Conservation (phyloP, 495 filamentous ascomycete species). For the Articulospora tetracladia region DNA sequence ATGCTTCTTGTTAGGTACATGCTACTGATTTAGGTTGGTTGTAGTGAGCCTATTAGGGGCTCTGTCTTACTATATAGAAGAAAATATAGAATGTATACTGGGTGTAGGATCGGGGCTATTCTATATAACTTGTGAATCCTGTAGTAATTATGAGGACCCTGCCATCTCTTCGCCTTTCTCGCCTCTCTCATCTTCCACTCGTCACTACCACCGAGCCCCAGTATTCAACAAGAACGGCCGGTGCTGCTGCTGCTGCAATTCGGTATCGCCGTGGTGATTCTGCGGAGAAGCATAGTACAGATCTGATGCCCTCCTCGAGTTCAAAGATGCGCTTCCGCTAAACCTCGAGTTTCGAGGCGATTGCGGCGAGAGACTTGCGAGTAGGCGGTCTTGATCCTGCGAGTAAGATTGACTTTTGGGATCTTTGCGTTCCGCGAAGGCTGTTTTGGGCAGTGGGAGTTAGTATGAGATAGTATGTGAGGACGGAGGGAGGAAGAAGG, state of each 20-base stretch:
- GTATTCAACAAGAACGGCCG: background rate
- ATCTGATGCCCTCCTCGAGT: background rate
- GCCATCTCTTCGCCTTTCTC: too few species aligned
- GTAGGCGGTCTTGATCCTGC: background rate
- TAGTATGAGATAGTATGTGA: background rate
- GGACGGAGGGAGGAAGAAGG: too few species aligned
- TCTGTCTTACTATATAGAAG: too few species aligned
- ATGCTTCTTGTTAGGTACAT: too few species aligned
- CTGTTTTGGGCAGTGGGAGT: background rate
- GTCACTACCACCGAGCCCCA: background rate
- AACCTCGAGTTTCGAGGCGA: background rate
- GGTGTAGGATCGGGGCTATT: too few species aligned
- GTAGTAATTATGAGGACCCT: too few species aligned
- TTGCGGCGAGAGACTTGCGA: background rate
- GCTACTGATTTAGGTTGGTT: too few species aligned
- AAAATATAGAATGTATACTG: too few species aligned
- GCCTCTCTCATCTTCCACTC: too few species aligned
- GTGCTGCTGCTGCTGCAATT: background rate
- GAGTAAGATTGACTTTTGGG: background rate
- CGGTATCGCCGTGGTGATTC: background rate
- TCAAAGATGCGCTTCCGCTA: background rate
- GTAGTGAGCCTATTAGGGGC: too few species aligned
- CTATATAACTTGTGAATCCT: too few species aligned
- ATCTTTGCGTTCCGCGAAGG: background rate
- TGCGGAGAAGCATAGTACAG: background rate